Base-by-base conservation (phyloP, 345 rosid species). In the Capsella bursapastoris region DNA sequence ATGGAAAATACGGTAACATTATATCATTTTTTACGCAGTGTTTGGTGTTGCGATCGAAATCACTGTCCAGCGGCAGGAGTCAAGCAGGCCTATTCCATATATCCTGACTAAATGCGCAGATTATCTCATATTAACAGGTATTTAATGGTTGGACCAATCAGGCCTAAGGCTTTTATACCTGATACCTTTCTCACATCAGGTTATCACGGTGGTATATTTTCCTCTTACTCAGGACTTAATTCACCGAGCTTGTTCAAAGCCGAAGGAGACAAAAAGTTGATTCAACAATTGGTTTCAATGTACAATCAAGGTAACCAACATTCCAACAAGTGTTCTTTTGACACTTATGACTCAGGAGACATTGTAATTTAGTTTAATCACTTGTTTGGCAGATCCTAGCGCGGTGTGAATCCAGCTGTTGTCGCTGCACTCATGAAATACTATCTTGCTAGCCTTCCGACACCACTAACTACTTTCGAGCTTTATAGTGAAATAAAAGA, bases 401-500 rank as follows among this genome's bases (percentile, higher is more conserved):
- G 87, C 92, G 90, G 93, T 27, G 50, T 87, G 66, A 87, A 81
- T 80, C 86, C 96, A 58, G 47, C 84, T 80, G 92, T 88, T 74
- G 88, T 87, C 15, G 96, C 98, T 15, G 88, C 86, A 61, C 84
- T 94, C 16, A 64, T 79, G 72, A 94, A 94, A 74, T 94, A 82
- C 77, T 94, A 90, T 78, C 91, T 94, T 49, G 91, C 97, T 15
- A 94, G 98, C 81, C 97, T 94, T 84, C 96, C 97, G 1, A 88
- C 83, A 74, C 96, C 98, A 15, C 80, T 94, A 55, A 86, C 89
- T 50, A 90, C 97, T 25, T 88, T 86, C 79, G 93, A 87, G 79
- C 92, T 88, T 66, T 89, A 94, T 44, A 81, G 84, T 47, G 95
- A 87, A 73, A 85, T 91, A 52, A 90, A 85, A 82, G 83, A 84